Base-by-base conservation (phyloP, 805 yeast species). In the Lachancea waltii region DNA sequence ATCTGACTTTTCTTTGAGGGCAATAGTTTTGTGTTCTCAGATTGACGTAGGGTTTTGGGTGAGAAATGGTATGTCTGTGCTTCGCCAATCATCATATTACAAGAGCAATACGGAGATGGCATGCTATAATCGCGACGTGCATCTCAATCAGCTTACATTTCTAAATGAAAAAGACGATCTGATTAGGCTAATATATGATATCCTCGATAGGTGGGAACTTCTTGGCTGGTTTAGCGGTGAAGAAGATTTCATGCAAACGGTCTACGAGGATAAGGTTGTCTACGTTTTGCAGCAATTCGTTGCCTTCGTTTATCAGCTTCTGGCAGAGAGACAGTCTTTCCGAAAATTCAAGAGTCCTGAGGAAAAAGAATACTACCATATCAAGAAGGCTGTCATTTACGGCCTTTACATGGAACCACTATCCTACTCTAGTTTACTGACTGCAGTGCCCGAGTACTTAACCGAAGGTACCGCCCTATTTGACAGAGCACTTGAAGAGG, bases 271-370 rank as follows among this genome's bases (percentile, higher is more conserved):
- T 16, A 68, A 65, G 41, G 63, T 77, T 1, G 65, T 70, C 3
- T 73, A 75, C 40, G 74, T 90, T 62, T 64, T 86, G 15, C 97
- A 89, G 51, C 95, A 86, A 49, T 79, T 86, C 45, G 53, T 87
- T 33, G 75, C 79, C 22, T 81, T 80, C 44, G 62, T 87, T 42
- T 81, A 86, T 43, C 75, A 77, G 34, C 47, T 86, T 7, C 54
- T 87, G 14, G 76, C 83, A 1, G 95, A 85, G 49, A 79, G 94
- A 43, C 58, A 75, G 3, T 73, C 73, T 35, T 70, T 85, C 40
- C 67, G 67, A 39, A 73, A 73, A 2, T 62, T 65, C 15, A 53
- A 65, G 2, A 40, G 52, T 3, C 30, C 46, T 2, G 55, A 54
- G 5, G 62, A 61, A 5, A 59, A 57, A 30, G 61, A 62, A 28